A percentile compares a stretch with the other conserved stretches of the same genome.
Evolutionary conservation across 306 rosid genomes (phyloP).

Genomic region (Trichosanthes cucumerina): DNA sequence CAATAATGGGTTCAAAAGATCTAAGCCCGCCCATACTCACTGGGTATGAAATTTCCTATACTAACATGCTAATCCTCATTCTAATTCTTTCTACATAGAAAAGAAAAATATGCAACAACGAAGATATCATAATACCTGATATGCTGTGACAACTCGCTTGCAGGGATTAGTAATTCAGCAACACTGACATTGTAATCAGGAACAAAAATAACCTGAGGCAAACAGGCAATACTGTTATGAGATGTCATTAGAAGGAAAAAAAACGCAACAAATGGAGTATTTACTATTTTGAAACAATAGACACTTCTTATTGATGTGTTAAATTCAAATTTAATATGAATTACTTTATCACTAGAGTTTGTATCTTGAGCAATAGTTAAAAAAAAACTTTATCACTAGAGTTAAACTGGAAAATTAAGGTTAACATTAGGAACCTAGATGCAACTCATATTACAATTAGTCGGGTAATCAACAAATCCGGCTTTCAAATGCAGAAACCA

Average conservation of each 20-base stretch:
- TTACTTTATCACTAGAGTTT: background rate
- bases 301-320: background rate
- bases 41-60: background rate
- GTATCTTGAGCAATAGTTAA: too few species aligned
- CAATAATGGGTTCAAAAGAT: background rate
- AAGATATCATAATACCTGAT: constrained; percentile 43
- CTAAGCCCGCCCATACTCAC: background rate
- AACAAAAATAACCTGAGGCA: constrained; percentile 68
- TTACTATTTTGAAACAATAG: background rate
- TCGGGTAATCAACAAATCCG: too few species aligned
- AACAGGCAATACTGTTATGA: constrained; percentile 12
- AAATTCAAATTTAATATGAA: background rate
- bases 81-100: background rate
- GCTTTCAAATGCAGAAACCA: too few species aligned
- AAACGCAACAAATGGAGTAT: background rate
- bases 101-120: background rate
- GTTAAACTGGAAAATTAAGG: background rate
- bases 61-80: background rate
- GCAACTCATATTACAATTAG: background rate
- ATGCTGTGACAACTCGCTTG: constrained; percentile 96
- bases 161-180: constrained; percentile 90
- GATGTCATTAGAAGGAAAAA: background rate
- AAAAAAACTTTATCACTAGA: background rate
- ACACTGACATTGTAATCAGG: constrained; percentile 97
- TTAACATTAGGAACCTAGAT: background rate